Base-by-base conservation (phyloP, 129 eudicot genomes). In the Flaveria sonorensis region DNA sequence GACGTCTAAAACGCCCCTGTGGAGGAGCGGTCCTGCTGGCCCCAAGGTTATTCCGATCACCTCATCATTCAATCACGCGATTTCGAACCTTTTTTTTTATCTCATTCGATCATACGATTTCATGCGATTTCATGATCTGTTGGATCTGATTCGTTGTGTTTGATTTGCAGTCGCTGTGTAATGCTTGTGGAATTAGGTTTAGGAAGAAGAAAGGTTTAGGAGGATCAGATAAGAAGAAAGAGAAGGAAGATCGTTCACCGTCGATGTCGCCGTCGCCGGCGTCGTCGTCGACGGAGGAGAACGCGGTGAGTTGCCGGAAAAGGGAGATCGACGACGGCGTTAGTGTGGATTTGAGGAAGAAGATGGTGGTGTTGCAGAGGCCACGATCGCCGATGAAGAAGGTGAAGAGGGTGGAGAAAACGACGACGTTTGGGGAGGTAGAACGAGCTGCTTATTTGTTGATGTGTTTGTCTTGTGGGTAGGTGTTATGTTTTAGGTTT, bases 11-110 rank as follows among this genome's bases (percentile, higher is more conserved):
- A 90, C 96, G 9, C 93, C 96, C n/a, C 66, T 88, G 39, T 90
- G 96, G 96, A 88, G 96, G 47, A 78, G 71, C 55, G 96, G 96
- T 63, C 96, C 96, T 0, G 50, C 82, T 13, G 96, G 96, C 39
- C 96, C 96, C 12, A 88, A 87, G 87, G 96, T 90, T 39, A 16
- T 2, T 28, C 4, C 5, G 13, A 12, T 53, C 26, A 32, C 64
- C 71, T 30, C 65, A 18, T 23, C 8, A 3, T 10, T 47, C 51
- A 19, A n/a, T 5, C 59, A 0, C 23, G 0, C 43, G 10, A 10
- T 12, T 47, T 47, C n/a, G 52, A 11, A 3, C 2, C 15, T 23
- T 77, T 46, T 59, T 23, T 77, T 46, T 59, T 56, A 43, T 43
- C 1, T 2, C 10, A 1, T 24, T 62, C 18, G 20, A 26, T 24